Percentiles rank a stretch among this genome's conserved stretches.
Conservation (phyloP, 1,139 yeast genomes). For the Eremothecium gossypii region DNA sequence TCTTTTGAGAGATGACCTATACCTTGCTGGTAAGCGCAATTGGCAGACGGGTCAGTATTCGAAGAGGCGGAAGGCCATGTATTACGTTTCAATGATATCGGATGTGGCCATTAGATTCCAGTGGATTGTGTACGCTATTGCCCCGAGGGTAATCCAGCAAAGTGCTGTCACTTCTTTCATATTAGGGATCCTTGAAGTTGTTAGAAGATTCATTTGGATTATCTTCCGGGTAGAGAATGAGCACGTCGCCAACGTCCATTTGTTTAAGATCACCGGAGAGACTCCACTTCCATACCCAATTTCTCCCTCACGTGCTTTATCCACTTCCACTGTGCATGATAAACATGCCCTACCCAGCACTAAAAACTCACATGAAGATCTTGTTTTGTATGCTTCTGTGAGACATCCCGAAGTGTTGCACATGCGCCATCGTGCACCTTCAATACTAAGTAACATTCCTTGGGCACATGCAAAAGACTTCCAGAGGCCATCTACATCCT, state of each 20-base stretch:
- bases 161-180: constrained; percentile 84
- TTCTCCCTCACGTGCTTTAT: constrained; percentile 1
- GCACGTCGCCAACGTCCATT: constrained; percentile 79
- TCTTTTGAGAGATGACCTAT: constrained; percentile 60
- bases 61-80: constrained; percentile 45
- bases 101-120: constrained; percentile 75
- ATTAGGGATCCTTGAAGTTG: constrained; percentile 71
- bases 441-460: constrained; percentile 43
- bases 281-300: constrained; percentile 69
- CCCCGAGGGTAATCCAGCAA: constrained; percentile 70
- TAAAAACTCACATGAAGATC: constrained; percentile 2
- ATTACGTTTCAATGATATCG: constrained; percentile 63
- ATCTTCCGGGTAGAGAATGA: constrained; percentile 92
- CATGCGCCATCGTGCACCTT: constrained; percentile 15
- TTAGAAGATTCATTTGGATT: constrained; percentile 81
- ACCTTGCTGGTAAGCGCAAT: constrained; percentile 28
- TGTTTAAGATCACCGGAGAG: constrained; percentile 81
- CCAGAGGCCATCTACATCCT: constrained; percentile 44
- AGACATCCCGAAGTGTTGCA: constrained; percentile 3
- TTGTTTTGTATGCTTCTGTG: constrained; percentile 2
- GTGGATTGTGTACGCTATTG: constrained; percentile 76
- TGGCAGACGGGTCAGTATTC: constrained; percentile 29
- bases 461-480: constrained; percentile 85
- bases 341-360: neutral
- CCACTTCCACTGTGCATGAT: neutral